Percentiles rank a stretch among this genome's conserved stretches.
phyloP scores from a whole-genome alignment of 2,329 filamentous ascomycete species.

The Exophiala lecanii-corni region DNA sequence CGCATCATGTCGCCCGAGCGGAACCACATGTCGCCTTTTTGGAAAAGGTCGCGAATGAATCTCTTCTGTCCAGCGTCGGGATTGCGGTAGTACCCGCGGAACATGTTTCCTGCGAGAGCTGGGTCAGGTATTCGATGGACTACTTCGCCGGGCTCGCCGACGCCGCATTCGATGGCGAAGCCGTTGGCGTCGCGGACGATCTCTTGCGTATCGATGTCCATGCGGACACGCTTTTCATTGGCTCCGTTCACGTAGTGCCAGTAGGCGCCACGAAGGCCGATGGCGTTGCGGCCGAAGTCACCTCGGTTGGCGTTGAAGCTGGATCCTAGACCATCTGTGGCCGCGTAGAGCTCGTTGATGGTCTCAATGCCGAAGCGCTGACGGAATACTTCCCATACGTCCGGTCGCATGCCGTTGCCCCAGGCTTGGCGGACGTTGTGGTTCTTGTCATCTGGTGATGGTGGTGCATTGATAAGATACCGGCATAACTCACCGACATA shows the following conservation, averaged over 20 bases:
- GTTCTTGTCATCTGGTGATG: conserved; percentile 40
- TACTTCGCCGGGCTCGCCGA: conserved; percentile 68
- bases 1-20: conserved; percentile 74
- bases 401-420: conserved; percentile 46
- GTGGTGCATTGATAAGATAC: conserved; percentile 44
- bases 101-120: conserved; percentile 45
- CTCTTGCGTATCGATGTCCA: conserved; percentile 64
- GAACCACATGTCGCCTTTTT: conserved; percentile 77
- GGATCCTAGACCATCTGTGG: conserved; percentile 65
- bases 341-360: conserved; percentile 72
- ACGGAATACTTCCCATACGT: conserved; percentile 47
- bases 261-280: conserved; percentile 67
- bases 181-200: conserved; percentile 64
- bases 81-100: conserved; percentile 81
- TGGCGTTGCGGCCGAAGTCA: conserved; percentile 58
- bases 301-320: conserved; percentile 58
- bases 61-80: conserved; percentile 65
- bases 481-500: conserved; percentile 48
- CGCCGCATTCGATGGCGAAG: conserved; percentile 58
- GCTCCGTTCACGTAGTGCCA: conserved; percentile 50
- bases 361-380: conserved; percentile 39
- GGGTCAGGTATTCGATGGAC: conserved; percentile 60
- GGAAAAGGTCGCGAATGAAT: conserved; percentile 67
- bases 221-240: conserved; percentile 60
- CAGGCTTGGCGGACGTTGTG: conserved; percentile 43